Conservation (phyloP, 306 rosid species). For the Abrus precatorius region DNA sequence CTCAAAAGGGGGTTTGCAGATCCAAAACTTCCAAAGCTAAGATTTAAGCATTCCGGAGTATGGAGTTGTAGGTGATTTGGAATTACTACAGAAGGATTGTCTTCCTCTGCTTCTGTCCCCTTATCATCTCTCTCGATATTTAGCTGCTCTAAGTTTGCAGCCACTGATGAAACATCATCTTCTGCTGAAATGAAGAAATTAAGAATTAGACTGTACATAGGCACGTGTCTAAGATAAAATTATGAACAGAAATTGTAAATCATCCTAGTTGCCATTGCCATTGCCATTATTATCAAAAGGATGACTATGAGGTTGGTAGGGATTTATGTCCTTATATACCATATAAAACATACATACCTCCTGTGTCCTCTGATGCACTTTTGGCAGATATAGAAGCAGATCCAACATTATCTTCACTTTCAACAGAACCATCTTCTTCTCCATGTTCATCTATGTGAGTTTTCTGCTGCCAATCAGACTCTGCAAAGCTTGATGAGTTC, state of each 20-base stretch:
- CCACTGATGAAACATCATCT: constrained; percentile 66
- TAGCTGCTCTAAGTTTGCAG: constrained; percentile 75
- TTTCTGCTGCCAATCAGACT: constrained; percentile 57
- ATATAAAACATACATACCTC: constrained; percentile 62
- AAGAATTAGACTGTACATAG: not conserved
- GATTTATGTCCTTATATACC: constrained; percentile 61
- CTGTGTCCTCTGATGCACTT: constrained; percentile 67
- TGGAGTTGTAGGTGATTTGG: constrained; percentile 89
- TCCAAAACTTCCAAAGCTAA: constrained; percentile 96
- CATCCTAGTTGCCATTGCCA: not conserved
- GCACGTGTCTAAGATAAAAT: not conserved
- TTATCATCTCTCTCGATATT: constrained; percentile 66
- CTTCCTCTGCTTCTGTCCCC: constrained; percentile 68
- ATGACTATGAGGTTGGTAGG: constrained; percentile 61
- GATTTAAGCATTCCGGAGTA: constrained; percentile 80
- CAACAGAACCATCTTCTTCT: constrained; percentile 65
- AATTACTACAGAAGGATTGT: constrained; percentile 78
- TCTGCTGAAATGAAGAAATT: constrained; percentile 60
- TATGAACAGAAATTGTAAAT: not conserved
- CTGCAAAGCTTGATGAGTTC: constrained; percentile 58
- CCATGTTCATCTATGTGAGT: constrained; percentile 65
- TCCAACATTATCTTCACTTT: constrained; percentile 58
- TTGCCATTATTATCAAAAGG: constrained; percentile 60
- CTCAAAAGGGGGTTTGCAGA: constrained; percentile 59
- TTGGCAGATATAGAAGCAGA: constrained; percentile 69